A percentile compares a stretch with the other conserved stretches of the same genome.
Conservation (phyloP, 2,329 filamentous ascomycete species). For the Arthrinium phaeospermum region DNA sequence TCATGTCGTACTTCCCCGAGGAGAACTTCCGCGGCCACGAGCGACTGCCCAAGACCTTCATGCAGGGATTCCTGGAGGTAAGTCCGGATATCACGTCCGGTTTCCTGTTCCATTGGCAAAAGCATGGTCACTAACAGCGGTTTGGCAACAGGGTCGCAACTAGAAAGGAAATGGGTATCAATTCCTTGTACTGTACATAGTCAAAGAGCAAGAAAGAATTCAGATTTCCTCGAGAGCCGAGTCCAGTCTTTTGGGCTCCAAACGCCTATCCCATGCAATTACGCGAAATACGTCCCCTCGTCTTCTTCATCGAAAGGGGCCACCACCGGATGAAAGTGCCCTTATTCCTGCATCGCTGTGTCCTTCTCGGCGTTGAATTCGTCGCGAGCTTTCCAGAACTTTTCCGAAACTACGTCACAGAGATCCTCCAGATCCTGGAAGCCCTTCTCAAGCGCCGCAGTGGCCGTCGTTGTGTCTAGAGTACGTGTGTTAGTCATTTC, state of each 20-base stretch:
- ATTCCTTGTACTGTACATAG: slow-evolving; percentile 42
- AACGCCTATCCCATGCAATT: slow-evolving; percentile 34
- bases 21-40: slow-evolving; percentile 79
- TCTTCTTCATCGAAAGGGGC: slow-evolving; percentile 19
- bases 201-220: slow-evolving; percentile 43
- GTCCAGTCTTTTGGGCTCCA: slow-evolving; percentile 36
- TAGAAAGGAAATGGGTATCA: slow-evolving; percentile 46
- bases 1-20: slow-evolving; percentile 95
- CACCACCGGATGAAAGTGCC: slow-evolving; percentile 15
- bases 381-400: slow-evolving; percentile 75
- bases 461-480: slow-evolving; percentile 77
- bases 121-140: slow-evolving; percentile 16
- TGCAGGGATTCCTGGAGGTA: slow-evolving; percentile 94
- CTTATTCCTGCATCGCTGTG: slow-evolving; percentile 20
- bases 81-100: slow-evolving; percentile 38
- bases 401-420: slow-evolving; percentile 91
- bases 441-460: slow-evolving; percentile 88
- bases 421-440: slow-evolving; percentile 87
- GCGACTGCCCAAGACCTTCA: slow-evolving; percentile 86
- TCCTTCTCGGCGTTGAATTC: slow-evolving; percentile 50
- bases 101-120: slow-evolving; percentile 14
- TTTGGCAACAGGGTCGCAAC: slow-evolving; percentile 58
- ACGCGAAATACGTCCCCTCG: slow-evolving; percentile 7
- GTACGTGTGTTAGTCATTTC: slow-evolving; percentile 20
- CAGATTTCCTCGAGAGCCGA: slow-evolving; percentile 29